phyloP scores from a whole-genome alignment of 2,329 filamentous ascomycete genomes.

The Colletotrichum higginsianum region DNA sequence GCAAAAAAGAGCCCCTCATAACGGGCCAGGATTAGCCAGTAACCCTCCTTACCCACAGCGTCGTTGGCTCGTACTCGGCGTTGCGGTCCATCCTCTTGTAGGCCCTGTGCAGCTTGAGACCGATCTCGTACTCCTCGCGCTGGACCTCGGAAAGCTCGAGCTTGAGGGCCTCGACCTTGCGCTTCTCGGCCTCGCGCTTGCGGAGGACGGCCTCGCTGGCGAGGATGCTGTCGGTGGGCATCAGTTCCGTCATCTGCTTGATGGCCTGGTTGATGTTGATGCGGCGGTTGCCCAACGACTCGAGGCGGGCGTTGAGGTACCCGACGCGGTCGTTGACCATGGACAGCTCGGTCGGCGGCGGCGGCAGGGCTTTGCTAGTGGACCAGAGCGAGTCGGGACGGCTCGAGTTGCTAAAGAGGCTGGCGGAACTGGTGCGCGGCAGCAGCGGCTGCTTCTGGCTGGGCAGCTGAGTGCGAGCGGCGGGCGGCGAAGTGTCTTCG shows the following conservation, averaged over 20 bases:
- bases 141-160: conserved; percentile 80
- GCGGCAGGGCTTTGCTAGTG: conserved; percentile 72
- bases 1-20: background rate
- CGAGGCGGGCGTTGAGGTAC: conserved; percentile 76
- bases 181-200: conserved; percentile 71
- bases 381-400: conserved; percentile 52
- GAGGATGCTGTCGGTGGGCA: conserved; percentile 79
- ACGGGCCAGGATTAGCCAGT: conserved; percentile 64
- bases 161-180: conserved; percentile 76
- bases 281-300: conserved; percentile 76
- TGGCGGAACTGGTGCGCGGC: conserved; percentile 25
- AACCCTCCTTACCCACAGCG: conserved; percentile 84
- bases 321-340: conserved; percentile 75
- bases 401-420: conserved; percentile 32
- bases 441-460: conserved; percentile 32
- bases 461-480: conserved; percentile 37
- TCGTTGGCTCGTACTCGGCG: conserved; percentile 74
- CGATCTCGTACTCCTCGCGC: conserved; percentile 84
- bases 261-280: conserved; percentile 81
- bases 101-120: conserved; percentile 80
- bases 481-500: conserved; percentile 34
- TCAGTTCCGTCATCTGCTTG: conserved; percentile 82
- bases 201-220: conserved; percentile 74
- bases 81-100: conserved; percentile 82
- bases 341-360: conserved; percentile 71